phyloP scores from a whole-genome alignment of 371 early-diverging fungal genomes.

The Mucor ambiguus region DNA sequence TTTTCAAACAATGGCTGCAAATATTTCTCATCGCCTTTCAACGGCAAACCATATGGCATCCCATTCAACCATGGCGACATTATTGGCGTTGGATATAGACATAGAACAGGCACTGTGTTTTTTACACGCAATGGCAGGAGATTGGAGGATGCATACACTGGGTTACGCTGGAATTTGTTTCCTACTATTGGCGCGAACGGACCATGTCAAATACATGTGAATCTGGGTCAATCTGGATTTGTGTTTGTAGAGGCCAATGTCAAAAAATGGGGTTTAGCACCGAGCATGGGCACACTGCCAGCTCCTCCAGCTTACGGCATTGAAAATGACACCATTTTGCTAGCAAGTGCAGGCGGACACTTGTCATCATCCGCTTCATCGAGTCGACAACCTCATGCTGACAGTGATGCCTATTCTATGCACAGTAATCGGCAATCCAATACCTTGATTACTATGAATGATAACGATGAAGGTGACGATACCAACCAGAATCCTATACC shows the following conservation, averaged over 20 bases:
- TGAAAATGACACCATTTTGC: constrained; percentile 54
- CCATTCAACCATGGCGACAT: constrained; percentile 74
- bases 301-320: constrained; percentile 73
- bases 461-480: background rate
- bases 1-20: constrained; percentile 66
- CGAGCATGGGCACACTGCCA: constrained; percentile 65
- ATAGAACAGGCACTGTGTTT: constrained; percentile 73
- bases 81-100: constrained; percentile 78
- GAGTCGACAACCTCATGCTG: background rate
- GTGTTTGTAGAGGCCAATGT: constrained; percentile 83
- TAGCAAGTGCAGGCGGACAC: constrained; percentile 34
- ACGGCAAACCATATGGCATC: constrained; percentile 61
- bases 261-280: constrained; percentile 84
- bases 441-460: constrained; percentile 1
- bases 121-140: constrained; percentile 79
- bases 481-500: background rate
- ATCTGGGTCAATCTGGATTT: constrained; percentile 62
- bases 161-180: constrained; percentile 58
- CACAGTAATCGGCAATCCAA: background rate
- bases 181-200: constrained; percentile 71
- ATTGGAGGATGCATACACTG: constrained; percentile 59
- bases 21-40: constrained; percentile 67
- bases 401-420: constrained; percentile 12
- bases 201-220: constrained; percentile 67
- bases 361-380: constrained; percentile 15